phyloP scores from a whole-genome alignment of 106 monocot species.

The Acorus gramineus region DNA sequence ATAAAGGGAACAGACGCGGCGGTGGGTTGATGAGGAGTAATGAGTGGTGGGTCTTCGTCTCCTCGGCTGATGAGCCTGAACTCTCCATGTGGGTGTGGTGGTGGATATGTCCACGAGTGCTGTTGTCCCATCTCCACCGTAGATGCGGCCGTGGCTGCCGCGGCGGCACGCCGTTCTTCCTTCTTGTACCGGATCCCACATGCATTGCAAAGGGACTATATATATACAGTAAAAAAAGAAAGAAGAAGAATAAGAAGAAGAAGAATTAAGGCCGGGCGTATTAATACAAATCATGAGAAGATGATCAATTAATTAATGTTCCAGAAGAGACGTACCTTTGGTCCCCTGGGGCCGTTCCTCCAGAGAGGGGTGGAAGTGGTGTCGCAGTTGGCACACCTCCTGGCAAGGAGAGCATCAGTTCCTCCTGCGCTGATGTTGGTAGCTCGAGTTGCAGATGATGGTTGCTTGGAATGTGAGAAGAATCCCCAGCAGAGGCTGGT shows the following conservation, averaged over 20 bases:
- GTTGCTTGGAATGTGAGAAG: conserved; percentile 10
- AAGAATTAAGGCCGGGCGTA: not conserved
- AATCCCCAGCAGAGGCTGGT: conserved; percentile 39
- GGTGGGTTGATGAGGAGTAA: no score
- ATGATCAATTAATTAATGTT: not conserved
- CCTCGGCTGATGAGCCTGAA: no score
- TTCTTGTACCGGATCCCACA: conserved; percentile 98
- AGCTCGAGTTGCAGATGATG: not conserved
- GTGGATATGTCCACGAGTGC: no score
- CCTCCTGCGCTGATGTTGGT: conserved; percentile 7
- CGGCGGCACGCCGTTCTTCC: conserved; percentile 78
- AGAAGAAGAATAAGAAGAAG: not conserved
- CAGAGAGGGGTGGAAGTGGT: conserved; percentile 94
- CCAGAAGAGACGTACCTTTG: conserved; percentile 48
- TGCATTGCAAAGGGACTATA: conserved; percentile 92
- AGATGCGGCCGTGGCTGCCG: conserved; percentile 20
- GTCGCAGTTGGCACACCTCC: conserved; percentile 94
- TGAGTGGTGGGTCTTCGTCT: no score
- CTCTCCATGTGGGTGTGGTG: no score
- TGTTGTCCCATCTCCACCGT: not conserved
- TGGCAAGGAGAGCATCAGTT: conserved; percentile 37
- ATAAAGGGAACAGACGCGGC: no score
- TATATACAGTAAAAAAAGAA: not conserved
- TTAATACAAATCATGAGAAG: not conserved
- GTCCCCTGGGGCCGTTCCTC: conserved; percentile 91